A percentile compares a stretch with the other conserved stretches of the same genome.
These are phyloP conservation scores for Globisporangium ultimum DNA, from an alignment of 352 stramenopile species.

Conservation along the genomic window DNA sequence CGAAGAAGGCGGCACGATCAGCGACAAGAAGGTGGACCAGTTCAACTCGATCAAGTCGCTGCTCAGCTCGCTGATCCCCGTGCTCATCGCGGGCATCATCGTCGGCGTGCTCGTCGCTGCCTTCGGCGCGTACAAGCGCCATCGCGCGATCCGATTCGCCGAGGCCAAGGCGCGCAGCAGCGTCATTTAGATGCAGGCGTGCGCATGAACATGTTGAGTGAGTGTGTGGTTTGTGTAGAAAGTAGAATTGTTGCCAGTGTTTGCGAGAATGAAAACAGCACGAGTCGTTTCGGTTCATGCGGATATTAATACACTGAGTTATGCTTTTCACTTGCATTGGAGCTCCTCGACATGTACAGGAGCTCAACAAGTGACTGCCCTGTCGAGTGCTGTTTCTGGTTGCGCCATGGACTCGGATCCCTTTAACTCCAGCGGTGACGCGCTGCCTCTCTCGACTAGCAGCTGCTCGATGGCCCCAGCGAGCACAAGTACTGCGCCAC, in stretches of 20 bases:
- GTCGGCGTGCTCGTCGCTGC: slow-evolving; percentile 28
- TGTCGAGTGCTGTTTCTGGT: no score
- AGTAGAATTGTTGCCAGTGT: neutral
- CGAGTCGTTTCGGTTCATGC: no score
- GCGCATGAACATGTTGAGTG: neutral
- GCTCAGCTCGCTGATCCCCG: slow-evolving; percentile 45
- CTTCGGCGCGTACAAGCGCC: slow-evolving; percentile 41
- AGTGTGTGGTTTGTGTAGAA: neutral
- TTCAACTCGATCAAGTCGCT: slow-evolving; percentile 48
- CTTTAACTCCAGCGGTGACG: no score
- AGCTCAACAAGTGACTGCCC: no score
- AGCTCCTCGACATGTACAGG: no score
- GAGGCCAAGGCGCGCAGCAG: neutral
- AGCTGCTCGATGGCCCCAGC: no score
- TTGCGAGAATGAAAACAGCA: neutral
- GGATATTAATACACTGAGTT: no score
- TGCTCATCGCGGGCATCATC: slow-evolving; percentile 54
- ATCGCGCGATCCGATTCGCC: slow-evolving; percentile 13
- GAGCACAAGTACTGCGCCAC: no score
- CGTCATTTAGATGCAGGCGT: neutral
- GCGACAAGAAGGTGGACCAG: slow-evolving; percentile 26
- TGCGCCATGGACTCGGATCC: no score
- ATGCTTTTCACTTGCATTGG: no score
- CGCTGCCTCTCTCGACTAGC: no score
- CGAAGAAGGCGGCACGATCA: slow-evolving; percentile 38